Base-by-base conservation (phyloP, 2,329 filamentous ascomycete species). In the Cryphonectria nitschkei region DNA sequence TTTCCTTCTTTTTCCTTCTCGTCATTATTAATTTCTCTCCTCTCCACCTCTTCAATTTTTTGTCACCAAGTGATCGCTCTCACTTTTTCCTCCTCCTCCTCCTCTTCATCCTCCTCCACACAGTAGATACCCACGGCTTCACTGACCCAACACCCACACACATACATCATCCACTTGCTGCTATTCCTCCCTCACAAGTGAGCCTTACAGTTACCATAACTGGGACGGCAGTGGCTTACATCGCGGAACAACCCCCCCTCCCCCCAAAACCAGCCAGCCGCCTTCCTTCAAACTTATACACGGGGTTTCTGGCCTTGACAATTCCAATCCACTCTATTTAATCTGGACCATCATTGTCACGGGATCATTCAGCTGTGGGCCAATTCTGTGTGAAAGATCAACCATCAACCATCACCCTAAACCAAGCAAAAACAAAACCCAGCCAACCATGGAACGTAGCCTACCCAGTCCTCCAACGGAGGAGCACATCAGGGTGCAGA, bases 391-490 rank as follows among this genome's bases (percentile, higher is more conserved):
- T 26, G 19, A 13, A n/a, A 50, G 19, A 37, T 22, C 34, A 16
- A 39, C 9, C 61, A 37, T 22, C 34, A 16, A 39, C 9, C 61
- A 32, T 3, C 61, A 32, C 39, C 19, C 52, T 61, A 6, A 14
- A n/a, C 32, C 41, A 61, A 68, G 26, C 54, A 60, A 61, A 60
- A 56, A 60, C 50, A 68, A 61, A 46, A 64, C 61, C 56, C 52
- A 29, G 64, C 29, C 74, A 81, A 79, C 16, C 78, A 88, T 88
- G 86, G 85, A 84, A 77, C 82, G 79, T 74, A 79, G 81, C 72
- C 80, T 87, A 75, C 86, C 86, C 41, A 87, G 86, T 69, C 85
- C 86, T 74, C 86, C 86, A 19, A 82, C 83, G 68, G 86, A 86
- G 79, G 84, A 85, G 7, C 76, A 78, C 29, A 68, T 71, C 74